Conservation (phyloP, 73 alveolate genomes). For the Paramecium sonneborni region DNA sequence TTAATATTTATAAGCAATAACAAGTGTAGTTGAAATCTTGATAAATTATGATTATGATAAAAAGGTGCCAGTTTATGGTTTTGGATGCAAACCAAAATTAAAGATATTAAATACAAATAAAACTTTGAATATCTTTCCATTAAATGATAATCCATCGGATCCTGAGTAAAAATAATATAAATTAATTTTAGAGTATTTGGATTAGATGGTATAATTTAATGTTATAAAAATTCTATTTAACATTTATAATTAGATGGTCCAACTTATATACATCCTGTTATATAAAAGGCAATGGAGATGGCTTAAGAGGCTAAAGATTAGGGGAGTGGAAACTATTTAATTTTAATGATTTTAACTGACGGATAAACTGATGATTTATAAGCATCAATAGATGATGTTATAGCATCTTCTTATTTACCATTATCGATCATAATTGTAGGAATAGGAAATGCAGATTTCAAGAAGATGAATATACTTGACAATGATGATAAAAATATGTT, state of each 20-base stretch:
- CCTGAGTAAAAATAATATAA: background rate
- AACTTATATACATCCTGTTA: constrained; percentile 76
- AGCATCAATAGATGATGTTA: constrained; percentile 77
- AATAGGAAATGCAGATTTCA: constrained; percentile 85
- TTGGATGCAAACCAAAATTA: constrained; percentile 86
- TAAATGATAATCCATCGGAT: constrained; percentile 25
- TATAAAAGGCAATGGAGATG: constrained; percentile 68
- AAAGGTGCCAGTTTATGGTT: constrained; percentile 91
- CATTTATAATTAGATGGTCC: constrained; percentile 78
- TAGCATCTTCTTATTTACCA: constrained; percentile 81
- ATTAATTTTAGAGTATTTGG: background rate
- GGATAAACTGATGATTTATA: constrained; percentile 92
- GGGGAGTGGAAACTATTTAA: constrained; percentile 71
- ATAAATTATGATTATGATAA: constrained; percentile 92
- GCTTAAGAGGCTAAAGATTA: constrained; percentile 56
- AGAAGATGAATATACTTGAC: constrained; percentile 83
- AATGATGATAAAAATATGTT: constrained; percentile 83
- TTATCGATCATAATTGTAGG: constrained; percentile 87
- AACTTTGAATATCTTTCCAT: background rate
- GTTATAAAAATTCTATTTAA: constrained; percentile 70
- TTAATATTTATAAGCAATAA: constrained; percentile 83
- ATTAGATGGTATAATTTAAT: constrained; percentile 72
- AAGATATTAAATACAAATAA: constrained; percentile 4
- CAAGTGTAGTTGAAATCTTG: constrained; percentile 83
- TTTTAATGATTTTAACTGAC: constrained; percentile 92